A percentile compares a stretch with the other conserved stretches of the same genome.
Evolutionary conservation across 2,329 filamentous ascomycete species (phyloP).

Genomic region (Fusarium napiforme): DNA sequence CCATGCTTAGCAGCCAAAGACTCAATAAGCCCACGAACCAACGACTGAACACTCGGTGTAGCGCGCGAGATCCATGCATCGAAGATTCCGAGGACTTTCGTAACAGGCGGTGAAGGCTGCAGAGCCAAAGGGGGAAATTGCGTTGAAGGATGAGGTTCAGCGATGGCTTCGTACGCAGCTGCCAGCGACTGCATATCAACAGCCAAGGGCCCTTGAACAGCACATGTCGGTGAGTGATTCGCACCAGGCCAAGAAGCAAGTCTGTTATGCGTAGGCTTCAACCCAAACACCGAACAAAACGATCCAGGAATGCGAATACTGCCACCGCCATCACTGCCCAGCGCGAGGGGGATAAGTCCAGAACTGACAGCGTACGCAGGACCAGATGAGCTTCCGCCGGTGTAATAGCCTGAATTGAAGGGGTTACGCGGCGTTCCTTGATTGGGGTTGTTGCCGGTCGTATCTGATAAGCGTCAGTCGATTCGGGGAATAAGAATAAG

Average conservation of each 20-base stretch:
- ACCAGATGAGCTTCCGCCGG: constrained; percentile 80
- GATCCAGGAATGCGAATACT: constrained; percentile 78
- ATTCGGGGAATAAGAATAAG: not conserved
- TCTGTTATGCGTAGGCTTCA: constrained; percentile 77
- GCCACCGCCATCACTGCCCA: constrained; percentile 79
- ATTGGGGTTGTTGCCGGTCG: constrained; percentile 78
- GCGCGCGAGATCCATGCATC: constrained; percentile 69
- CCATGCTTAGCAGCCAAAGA: constrained; percentile 63
- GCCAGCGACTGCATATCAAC: constrained; percentile 74
- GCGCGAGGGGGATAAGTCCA: constrained; percentile 76
- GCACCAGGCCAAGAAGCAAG: constrained; percentile 70
- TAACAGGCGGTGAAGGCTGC: constrained; percentile 35
- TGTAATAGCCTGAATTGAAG: constrained; percentile 77
- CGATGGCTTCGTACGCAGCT: constrained; percentile 72
- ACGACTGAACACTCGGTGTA: constrained; percentile 54
- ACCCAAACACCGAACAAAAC: constrained; percentile 78
- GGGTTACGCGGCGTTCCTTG: constrained; percentile 82
- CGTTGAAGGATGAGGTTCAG: constrained; percentile 69
- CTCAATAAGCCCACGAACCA: constrained; percentile 58
- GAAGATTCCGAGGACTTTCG: constrained; percentile 70
- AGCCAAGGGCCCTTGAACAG: constrained; percentile 75
- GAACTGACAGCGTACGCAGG: constrained; percentile 76
- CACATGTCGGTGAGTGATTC: constrained; percentile 69
- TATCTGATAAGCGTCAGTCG: constrained; percentile 60
- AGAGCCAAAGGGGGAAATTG: constrained; percentile 60